These are phyloP conservation scores for Micromonas commoda DNA, from an alignment of 139 green algal genomes.

Conservation along the genomic window DNA sequence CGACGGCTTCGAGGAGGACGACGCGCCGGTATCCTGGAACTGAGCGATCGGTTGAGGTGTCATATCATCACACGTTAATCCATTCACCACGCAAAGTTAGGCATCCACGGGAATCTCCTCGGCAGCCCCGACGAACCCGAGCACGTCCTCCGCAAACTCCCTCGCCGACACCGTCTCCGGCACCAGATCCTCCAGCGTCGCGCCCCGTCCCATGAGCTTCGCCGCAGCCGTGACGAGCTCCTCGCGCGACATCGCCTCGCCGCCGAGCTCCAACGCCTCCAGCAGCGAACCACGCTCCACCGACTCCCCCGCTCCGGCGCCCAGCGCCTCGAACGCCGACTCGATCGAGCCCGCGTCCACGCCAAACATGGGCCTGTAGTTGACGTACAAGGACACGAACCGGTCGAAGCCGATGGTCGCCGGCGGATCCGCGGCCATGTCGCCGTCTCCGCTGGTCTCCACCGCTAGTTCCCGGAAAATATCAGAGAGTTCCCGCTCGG, in stretches of 20 bases:
- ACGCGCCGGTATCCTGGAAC: background rate
- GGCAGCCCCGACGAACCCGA: slow-evolving; percentile 46
- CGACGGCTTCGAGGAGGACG: background rate
- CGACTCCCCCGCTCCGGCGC: slow-evolving; percentile 24
- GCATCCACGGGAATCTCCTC: slow-evolving; percentile 16
- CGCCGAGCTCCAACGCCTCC: slow-evolving; percentile 38
- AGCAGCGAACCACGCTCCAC: slow-evolving; percentile 49
- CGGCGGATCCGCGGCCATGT: slow-evolving; percentile 15
- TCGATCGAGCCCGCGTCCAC: slow-evolving; percentile 42
- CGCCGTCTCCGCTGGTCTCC: slow-evolving; percentile 8
- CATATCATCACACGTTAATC: too few relatives aligned
- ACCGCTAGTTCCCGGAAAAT: slow-evolving; percentile 37
- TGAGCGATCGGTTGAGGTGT: background rate
- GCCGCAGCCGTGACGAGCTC: slow-evolving; percentile 45
- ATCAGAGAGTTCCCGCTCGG: slow-evolving; percentile 41
- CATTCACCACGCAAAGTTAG: too few relatives aligned
- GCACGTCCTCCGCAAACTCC: slow-evolving; percentile 46
- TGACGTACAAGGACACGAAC: slow-evolving; percentile 57
- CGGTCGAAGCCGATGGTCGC: slow-evolving; percentile 46
- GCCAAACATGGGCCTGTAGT: slow-evolving; percentile 55
- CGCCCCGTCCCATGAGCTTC: slow-evolving; percentile 39
- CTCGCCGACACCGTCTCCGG: slow-evolving; percentile 39
- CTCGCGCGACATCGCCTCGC: slow-evolving; percentile 46
- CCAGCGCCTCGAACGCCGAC: slow-evolving; percentile 48
- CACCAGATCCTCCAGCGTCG: slow-evolving; percentile 21